Percentiles rank a stretch among this genome's conserved stretches.
phyloP scores from a whole-genome alignment of 2,329 filamentous ascomycete species.

The Cadophora luteo-olivacea region DNA sequence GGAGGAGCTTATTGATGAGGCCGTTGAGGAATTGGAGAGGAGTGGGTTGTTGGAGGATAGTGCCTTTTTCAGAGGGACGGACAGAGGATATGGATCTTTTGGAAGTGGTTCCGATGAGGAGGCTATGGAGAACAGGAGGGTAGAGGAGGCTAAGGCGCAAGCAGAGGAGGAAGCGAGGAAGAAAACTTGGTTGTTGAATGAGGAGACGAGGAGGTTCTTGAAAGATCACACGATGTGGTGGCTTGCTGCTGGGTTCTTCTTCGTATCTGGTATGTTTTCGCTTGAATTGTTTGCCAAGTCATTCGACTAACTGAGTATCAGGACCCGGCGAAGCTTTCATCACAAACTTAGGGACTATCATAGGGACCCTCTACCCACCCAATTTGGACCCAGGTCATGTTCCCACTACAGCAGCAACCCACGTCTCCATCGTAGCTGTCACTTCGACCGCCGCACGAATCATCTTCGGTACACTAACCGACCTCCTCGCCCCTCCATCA shows the following conservation, averaged over 20 bases:
- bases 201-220: conserved; percentile 85
- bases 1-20: conserved; percentile 86
- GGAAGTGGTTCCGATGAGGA: conserved; percentile 48
- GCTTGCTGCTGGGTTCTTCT: conserved; percentile 87
- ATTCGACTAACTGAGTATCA: conserved; percentile 51
- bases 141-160: conserved; percentile 45
- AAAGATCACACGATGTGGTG: conserved; percentile 95
- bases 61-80: conserved; percentile 69
- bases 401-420: conserved; percentile 71
- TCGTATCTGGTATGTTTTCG: conserved; percentile 59
- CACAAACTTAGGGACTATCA: conserved; percentile 95
- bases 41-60: conserved; percentile 83
- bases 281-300: not conserved
- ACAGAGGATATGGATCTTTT: conserved; percentile 68
- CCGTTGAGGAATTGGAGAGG: conserved; percentile 87
- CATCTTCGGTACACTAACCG: conserved; percentile 87
- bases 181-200: conserved; percentile 91
- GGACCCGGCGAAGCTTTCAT: conserved; percentile 98
- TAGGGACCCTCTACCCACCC: conserved; percentile 79
- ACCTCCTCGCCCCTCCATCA: conserved; percentile 77
- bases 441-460: conserved; percentile 91
- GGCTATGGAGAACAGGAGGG: conserved; percentile 49
- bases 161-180: conserved; percentile 63
- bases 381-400: conserved; percentile 55
- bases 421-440: conserved; percentile 90